Percentiles rank a stretch among this genome's conserved stretches.
Evolutionary conservation across 2,329 filamentous ascomycete species (phyloP).

Genomic region (Thelonectria rubi): DNA sequence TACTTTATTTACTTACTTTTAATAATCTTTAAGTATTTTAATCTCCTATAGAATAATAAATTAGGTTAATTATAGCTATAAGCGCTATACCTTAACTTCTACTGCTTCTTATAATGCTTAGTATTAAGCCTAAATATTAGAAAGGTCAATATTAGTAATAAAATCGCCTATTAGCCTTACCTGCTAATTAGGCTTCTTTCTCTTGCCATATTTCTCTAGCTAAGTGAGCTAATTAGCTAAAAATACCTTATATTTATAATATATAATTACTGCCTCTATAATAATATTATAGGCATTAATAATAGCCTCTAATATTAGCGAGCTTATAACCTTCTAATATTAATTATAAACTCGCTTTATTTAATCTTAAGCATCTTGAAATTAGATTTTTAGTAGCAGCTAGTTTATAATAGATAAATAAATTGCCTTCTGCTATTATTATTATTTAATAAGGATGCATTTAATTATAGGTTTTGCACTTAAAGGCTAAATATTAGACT

Average conservation of each 20-base stretch:
- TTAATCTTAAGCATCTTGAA: too few species aligned
- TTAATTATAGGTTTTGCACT: not conserved
- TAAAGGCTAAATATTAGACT: not conserved
- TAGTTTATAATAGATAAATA: not conserved
- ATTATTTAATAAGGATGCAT: not conserved
- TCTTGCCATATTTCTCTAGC: conserved; percentile 4
- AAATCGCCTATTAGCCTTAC: too few species aligned
- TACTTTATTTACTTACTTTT: too few species aligned
- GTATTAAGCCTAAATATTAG: too few species aligned
- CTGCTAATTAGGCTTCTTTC: not conserved
- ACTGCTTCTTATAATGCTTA: too few species aligned
- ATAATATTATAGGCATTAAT: too few species aligned
- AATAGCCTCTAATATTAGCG: too few species aligned
- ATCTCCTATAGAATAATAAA: conserved; percentile 3
- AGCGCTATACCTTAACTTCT: not conserved
- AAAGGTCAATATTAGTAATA: too few species aligned
- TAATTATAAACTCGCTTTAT: too few species aligned
- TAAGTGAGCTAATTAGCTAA: not conserved
- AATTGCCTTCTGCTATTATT: not conserved
- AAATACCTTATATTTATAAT: not conserved
- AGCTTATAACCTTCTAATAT: too few species aligned
- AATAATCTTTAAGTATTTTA: not conserved
- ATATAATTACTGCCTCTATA: not conserved
- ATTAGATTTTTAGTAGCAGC: too few species aligned
- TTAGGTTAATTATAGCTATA: not conserved